Evolutionary conservation across 1,139 yeast species (phyloP).

Genomic region (Geotrichum candidum): DNA sequence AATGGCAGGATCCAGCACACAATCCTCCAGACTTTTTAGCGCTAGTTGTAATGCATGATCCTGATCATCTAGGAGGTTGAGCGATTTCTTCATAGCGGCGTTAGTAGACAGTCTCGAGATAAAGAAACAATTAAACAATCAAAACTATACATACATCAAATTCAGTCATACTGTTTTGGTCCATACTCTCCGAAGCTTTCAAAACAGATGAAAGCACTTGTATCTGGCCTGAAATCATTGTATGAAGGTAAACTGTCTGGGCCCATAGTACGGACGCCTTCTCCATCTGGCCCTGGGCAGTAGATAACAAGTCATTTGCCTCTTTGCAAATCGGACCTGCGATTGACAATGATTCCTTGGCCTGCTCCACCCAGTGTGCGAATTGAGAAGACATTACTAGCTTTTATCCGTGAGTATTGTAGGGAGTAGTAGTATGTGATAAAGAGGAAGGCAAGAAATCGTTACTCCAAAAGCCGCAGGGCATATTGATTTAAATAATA

Average conservation of each 20-base stretch:
- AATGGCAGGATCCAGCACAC: conserved; percentile 32
- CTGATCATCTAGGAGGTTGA: conserved; percentile 26
- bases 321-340: conserved; percentile 38
- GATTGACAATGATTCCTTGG: conserved; percentile 33
- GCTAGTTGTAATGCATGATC: conserved; percentile 33
- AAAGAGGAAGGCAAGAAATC: background rate
- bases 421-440: too few species aligned
- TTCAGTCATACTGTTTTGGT: conserved; percentile 19
- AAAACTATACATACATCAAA: conserved; percentile 21
- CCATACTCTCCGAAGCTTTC: conserved; percentile 19
- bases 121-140: background rate
- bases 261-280: conserved; percentile 35
- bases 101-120: background rate
- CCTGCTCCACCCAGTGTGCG: conserved; percentile 30
- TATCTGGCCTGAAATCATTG: conserved; percentile 33
- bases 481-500: background rate
- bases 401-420: background rate
- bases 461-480: background rate
- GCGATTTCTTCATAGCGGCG: conserved; percentile 15
- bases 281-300: conserved; percentile 30
- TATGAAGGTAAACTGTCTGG: conserved; percentile 30
- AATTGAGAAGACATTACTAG: conserved; percentile 9
- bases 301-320: conserved; percentile 32
- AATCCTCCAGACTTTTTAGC: conserved; percentile 31
- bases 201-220: conserved; percentile 22